Conservation (phyloP, 371 early-diverging fungal genomes). For the Mucor ambiguus region DNA sequence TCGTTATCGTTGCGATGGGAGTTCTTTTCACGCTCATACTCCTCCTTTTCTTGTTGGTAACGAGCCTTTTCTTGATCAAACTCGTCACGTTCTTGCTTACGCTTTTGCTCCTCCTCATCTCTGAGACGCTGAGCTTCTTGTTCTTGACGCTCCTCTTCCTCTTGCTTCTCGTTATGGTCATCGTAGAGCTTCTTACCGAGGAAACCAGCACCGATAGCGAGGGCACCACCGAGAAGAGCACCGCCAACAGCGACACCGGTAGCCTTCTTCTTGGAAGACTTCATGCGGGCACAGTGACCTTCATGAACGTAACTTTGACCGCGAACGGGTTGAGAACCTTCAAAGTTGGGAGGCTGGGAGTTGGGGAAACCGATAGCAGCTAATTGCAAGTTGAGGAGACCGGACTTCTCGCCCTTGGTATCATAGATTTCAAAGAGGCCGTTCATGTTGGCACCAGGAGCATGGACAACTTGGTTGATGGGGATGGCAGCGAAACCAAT, state of each 20-base stretch:
- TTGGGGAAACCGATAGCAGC: conserved; percentile 54
- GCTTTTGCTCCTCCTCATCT: conserved; percentile 33
- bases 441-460: conserved; percentile 51
- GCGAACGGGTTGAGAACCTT: conserved; percentile 29
- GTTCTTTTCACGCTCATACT: conserved; percentile 24
- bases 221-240: conserved; percentile 47
- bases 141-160: conserved; percentile 32
- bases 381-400: conserved; percentile 52
- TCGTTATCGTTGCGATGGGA: conserved; percentile 10
- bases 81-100: conserved; percentile 23
- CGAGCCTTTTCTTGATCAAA: conserved; percentile 32
- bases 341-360: conserved; percentile 31
- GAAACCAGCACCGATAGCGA: conserved; percentile 56
- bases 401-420: conserved; percentile 51
- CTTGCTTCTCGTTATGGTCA: conserved; percentile 41
- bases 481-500: conserved; percentile 68
- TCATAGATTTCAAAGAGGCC: conserved; percentile 53
- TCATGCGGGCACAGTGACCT: conserved; percentile 50
- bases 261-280: conserved; percentile 52
- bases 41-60: conserved; percentile 19
- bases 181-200: conserved; percentile 53
- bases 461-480: conserved; percentile 54
- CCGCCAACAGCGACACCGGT: conserved; percentile 49
- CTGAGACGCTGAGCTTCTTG: conserved; percentile 30
- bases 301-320: conserved; percentile 57